Evolutionary conservation across 2,329 filamentous ascomycete species (phyloP).

Genomic region (Peltaster fructicola): DNA sequence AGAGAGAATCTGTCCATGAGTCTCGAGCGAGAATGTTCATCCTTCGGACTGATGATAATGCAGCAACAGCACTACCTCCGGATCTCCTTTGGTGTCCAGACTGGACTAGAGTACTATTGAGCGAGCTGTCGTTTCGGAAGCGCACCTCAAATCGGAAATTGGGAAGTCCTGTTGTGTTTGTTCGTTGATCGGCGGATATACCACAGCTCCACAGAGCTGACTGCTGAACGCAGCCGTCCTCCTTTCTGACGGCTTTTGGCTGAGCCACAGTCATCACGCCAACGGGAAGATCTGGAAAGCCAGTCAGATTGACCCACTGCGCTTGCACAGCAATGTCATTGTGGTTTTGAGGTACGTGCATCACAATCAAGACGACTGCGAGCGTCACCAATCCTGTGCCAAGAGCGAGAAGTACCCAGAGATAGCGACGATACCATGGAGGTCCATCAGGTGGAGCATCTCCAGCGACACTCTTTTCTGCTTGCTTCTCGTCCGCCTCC

Average conservation of each 20-base stretch:
- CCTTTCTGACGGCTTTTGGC: slow-evolving; percentile 46
- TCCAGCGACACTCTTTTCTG: too few relatives aligned
- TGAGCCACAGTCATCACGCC: slow-evolving; percentile 65
- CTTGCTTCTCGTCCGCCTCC: too few relatives aligned
- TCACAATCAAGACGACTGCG: slow-evolving; percentile 21
- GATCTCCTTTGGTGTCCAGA: neutral
- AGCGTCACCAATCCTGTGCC: slow-evolving; percentile 19
- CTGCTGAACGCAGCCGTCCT: slow-evolving; percentile 52
- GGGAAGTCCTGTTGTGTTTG: slow-evolving; percentile 51
- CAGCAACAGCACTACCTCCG: neutral
- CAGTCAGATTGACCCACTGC: slow-evolving; percentile 68
- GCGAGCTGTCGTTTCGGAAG: slow-evolving; percentile 29
- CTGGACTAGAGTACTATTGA: slow-evolving; percentile 3
- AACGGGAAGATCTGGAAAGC: slow-evolving; percentile 72
- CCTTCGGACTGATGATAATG: neutral
- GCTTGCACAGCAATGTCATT: slow-evolving; percentile 28
- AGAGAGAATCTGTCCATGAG: slow-evolving; percentile 12
- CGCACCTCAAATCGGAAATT: slow-evolving; percentile 64
- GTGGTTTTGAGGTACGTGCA: slow-evolving; percentile 24
- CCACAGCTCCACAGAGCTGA: slow-evolving; percentile 73
- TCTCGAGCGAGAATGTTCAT: too few relatives aligned
- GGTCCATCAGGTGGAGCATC: too few relatives aligned
- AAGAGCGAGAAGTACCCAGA: slow-evolving; percentile 14
- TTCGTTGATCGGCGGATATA: slow-evolving; percentile 40
- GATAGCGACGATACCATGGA: slow-evolving; percentile 14